Evolutionary conservation across 352 stramenopile species (phyloP), one percentile per base, ranked within the genome.

Genomic region (Globisporangium perplexum): DNA sequence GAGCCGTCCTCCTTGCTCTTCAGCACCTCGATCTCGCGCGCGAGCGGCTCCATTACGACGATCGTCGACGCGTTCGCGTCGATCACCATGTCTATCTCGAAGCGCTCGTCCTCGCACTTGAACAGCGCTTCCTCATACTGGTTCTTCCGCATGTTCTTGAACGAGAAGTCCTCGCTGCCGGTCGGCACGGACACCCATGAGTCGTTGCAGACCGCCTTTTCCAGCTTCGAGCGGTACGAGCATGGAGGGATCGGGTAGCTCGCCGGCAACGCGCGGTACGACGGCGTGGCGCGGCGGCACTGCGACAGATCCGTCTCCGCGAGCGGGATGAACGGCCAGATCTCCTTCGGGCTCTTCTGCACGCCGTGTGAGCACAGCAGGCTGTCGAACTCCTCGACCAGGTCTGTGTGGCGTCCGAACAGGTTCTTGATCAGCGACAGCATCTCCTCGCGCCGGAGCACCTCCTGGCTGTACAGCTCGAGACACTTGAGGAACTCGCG

Each of bases 51-150:
- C 22, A 99, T 69, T 20, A 97, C 74, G 42, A 86, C 89, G 60
- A 99, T 97, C 17, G 96, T 97, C 23, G 84, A 90, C 23, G 87
- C 78, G 71, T 99, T 99, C 1, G 90, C 90, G 50, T 99, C 98
- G 59, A 99, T 99, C 22, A 96, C 83, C 83, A 93, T 95, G 57
- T 95, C 84, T 45, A 93, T 95, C 62, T 94, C 83, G 56, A 95
- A 95, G 11, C 96, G 87, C 68, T 99, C 97, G 69, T 99, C 98
- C 74, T 99, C 98, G 56, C 90, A 98, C 57, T 98, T 96, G 74
- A 99, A 99, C 0, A 99, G 72, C 7, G 92, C 90, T 66, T 99
- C 97, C 66, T 99, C 98, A 65, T 98, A 98, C 57, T 98, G 90
- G 66, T 99, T 99, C 58, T 98, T 98, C 35, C 97, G 91, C 94